These are phyloP conservation scores for Didymella arachidicola DNA, from an alignment of 2,329 filamentous ascomycete species.

Conservation along the genomic window DNA sequence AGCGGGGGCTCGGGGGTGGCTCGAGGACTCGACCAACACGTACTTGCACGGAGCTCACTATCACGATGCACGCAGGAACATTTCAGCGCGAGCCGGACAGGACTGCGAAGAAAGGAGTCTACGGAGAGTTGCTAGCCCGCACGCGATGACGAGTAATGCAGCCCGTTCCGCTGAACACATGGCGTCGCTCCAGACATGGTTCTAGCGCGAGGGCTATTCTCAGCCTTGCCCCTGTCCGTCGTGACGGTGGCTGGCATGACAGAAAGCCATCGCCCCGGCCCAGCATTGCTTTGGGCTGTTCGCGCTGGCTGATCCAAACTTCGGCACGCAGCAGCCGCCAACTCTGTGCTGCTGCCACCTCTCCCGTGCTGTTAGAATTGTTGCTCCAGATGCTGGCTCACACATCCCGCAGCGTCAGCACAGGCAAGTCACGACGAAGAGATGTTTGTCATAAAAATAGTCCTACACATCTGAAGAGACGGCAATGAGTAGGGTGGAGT, in stretches of 20 bases:
- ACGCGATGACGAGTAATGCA: conserved; percentile 24
- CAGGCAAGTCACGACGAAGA: conserved; percentile 16
- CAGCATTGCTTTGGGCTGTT: neutral
- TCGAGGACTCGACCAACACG: conserved; percentile 3
- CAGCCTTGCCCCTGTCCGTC: conserved; percentile 3
- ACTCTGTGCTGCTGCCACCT: neutral
- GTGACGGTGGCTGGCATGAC: neutral
- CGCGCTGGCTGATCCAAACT: neutral
- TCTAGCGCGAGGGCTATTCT: conserved; percentile 13
- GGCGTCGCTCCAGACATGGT: conserved; percentile 20
- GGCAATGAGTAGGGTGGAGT: conserved; percentile 60
- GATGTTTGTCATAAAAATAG: conserved; percentile 59
- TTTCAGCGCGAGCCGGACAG: conserved; percentile 6
- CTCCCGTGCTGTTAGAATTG: neutral
- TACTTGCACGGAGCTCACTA: conserved; percentile 16
- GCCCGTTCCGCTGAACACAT: conserved; percentile 21
- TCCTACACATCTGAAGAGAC: conserved; percentile 53
- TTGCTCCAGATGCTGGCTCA: neutral
- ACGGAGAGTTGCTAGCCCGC: conserved; percentile 18
- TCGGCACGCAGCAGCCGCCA: neutral
- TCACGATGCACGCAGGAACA: conserved; percentile 12
- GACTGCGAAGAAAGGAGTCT: conserved; percentile 14
- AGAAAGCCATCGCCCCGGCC: neutral
- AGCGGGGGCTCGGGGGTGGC: conserved; percentile 16
- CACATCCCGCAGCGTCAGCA: neutral